phyloP scores from a whole-genome alignment of 2,329 filamentous ascomycete genomes.

The Fusarium multiceps region DNA sequence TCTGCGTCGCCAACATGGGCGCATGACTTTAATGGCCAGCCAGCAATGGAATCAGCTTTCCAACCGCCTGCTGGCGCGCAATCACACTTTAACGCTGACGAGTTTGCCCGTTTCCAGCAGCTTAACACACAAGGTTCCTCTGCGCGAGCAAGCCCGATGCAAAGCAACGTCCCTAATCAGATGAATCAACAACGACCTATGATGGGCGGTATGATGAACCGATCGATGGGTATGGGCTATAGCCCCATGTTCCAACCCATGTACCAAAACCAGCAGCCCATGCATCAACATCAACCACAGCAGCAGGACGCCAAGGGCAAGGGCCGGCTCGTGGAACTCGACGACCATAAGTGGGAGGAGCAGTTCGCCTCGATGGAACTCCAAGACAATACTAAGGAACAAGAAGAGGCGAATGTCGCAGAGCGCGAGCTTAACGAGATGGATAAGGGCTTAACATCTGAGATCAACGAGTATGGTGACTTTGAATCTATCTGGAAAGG shows the following conservation, averaged over 20 bases:
- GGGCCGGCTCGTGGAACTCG: constrained; percentile 92
- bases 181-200: constrained; percentile 70
- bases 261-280: constrained; percentile 57
- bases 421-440: constrained; percentile 89
- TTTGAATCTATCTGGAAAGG: constrained; percentile 92
- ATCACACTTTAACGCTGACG: constrained; percentile 79
- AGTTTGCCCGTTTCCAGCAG: constrained; percentile 89
- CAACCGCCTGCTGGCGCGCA: constrained; percentile 65
- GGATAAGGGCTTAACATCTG: constrained; percentile 75
- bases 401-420: constrained; percentile 75
- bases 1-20: constrained; percentile 67
- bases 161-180: constrained; percentile 61
- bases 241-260: constrained; percentile 66
- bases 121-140: constrained; percentile 68
- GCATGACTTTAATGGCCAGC: constrained; percentile 66
- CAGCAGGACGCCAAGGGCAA: constrained; percentile 76
- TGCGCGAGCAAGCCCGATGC: constrained; percentile 68
- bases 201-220: constrained; percentile 65
- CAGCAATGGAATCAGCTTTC: constrained; percentile 78
- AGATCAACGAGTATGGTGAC: constrained; percentile 82
- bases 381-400: constrained; percentile 66
- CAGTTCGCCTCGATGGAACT: constrained; percentile 92
- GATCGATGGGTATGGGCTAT: constrained; percentile 66
- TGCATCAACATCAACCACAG: constrained; percentile 61
- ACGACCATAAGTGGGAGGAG: constrained; percentile 95